Percentiles rank a stretch among this genome's conserved stretches.
Evolutionary conservation across 179 eudicot species (phyloP).

Genomic region (Actinidia arguta): DNA sequence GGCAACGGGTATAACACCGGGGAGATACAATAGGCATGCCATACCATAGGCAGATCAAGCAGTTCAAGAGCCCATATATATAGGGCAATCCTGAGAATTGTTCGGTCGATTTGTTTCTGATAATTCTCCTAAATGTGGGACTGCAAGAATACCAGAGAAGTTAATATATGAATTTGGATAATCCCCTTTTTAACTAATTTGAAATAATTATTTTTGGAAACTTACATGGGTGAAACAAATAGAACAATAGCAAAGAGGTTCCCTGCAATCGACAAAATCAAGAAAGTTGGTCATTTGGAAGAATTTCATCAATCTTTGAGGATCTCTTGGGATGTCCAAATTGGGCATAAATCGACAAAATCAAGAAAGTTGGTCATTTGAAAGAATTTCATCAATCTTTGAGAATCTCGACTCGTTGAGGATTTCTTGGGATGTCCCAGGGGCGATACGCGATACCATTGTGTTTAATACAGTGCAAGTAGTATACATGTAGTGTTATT

Average conservation of each 20-base stretch:
- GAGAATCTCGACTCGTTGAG: neutral
- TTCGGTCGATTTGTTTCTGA: slow-evolving; percentile 74
- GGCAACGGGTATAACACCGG: slow-evolving; percentile 55
- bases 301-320: neutral
- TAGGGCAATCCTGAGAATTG: slow-evolving; percentile 88
- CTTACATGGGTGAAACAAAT: slow-evolving; percentile 94
- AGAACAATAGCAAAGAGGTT: slow-evolving; percentile 81
- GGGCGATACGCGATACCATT: neutral
- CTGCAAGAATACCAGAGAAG: slow-evolving; percentile 38
- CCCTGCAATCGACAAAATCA: slow-evolving; percentile 57
- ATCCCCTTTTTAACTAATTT: neutral
- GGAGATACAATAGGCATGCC: slow-evolving; percentile 79
- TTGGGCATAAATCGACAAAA: neutral
- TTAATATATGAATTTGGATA: neutral
- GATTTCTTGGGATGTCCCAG: too few relatives aligned
- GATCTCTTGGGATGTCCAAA: neutral
- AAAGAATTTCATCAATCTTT: neutral
- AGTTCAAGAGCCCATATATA: slow-evolving; percentile 79
- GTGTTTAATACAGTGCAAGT: neutral
- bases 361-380: neutral
- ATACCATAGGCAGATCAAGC: slow-evolving; percentile 88
- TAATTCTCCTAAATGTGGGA: slow-evolving; percentile 82
- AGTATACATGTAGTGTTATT: neutral
- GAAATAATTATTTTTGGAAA: neutral
- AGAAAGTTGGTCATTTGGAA: neutral